Base-by-base conservation (phyloP, 257 asterid genomes). In the Paraleonurus japonicus region DNA sequence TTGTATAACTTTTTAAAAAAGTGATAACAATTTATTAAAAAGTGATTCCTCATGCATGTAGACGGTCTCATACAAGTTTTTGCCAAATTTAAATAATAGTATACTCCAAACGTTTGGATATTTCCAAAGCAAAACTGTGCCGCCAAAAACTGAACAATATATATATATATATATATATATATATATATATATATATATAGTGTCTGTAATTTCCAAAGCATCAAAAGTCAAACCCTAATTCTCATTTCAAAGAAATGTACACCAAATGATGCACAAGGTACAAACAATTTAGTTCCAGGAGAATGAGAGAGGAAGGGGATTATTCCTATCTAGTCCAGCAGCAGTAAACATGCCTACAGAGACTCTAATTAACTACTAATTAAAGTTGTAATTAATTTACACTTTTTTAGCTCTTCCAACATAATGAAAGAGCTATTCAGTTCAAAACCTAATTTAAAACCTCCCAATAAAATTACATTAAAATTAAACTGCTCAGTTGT, bases 401-500 rank as follows among this genome's bases (percentile, higher is more conserved):
- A 77, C 61, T 65, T 77, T 71, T 43, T 60, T 16, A 33, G 7
- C 19, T 15, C 74, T 12, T 32, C 23, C 51, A 37, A n/a, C 50
- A 54, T 22, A 60, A 39, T 3, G 61, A 11, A 71, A 33, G 63
- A 32, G 41, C 28, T 33, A 45, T 55, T 45, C 61, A 67, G 43
- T n/a, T 24, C 48, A n/a, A n/a, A n/a, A n/a, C n/a, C n/a, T n/a
- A n/a, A n/a, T n/a, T n/a, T n/a, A n/a, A n/a, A n/a, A n/a, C n/a
- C n/a, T n/a, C n/a, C n/a, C n/a, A n/a, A n/a, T n/a, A n/a, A n/a
- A n/a, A n/a, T n/a, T n/a, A n/a, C n/a, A n/a, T n/a, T n/a, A n/a
- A n/a, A n/a, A 23, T 4, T 28, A 64, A 81, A 86, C 88, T 83
- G 80, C 83, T 20, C 3, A 75, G 50, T 77, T 81, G 91, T 86